phyloP scores from a whole-genome alignment of 352 stramenopile species.

The Phytopythium kandeliae region DNA sequence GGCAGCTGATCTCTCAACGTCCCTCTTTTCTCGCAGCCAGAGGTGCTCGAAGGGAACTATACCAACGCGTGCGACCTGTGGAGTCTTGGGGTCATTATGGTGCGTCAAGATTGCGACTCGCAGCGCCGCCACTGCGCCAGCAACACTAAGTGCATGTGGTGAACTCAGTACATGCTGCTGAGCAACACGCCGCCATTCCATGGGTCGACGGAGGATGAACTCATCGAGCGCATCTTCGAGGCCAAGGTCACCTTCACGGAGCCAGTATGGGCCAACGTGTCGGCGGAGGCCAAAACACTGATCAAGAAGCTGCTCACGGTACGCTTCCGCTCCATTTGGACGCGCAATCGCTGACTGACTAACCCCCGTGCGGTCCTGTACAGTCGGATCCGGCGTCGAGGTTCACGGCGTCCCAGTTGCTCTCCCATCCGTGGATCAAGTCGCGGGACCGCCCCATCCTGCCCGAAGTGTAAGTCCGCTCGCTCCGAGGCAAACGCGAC shows the following conservation, averaged over 20 bases:
- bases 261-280: conserved; percentile 51
- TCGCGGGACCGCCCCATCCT: conserved; percentile 30
- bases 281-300: conserved; percentile 55
- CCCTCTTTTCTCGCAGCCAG: conserved; percentile 24
- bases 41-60: conserved; percentile 70
- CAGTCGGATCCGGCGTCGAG: conserved; percentile 43
- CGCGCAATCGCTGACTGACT: background rate
- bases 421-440: conserved; percentile 72
- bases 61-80: conserved; percentile 73
- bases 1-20: background rate
- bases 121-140: background rate
- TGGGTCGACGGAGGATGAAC: conserved; percentile 57
- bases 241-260: conserved; percentile 48
- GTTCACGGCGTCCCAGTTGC: conserved; percentile 58
- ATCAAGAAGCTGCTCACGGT: conserved; percentile 74
- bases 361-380: background rate
- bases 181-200: conserved; percentile 74
- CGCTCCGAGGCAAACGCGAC: background rate
- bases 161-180: conserved; percentile 68
- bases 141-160: background rate
- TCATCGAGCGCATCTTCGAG: conserved; percentile 72
- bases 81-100: conserved; percentile 82
- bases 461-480: conserved; percentile 35
- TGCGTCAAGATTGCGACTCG: conserved; percentile 5
- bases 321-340: background rate